Evolutionary conservation across 139 green algal genomes (phyloP), one percentile per base, ranked within the genome.

Genomic region (Tetraselmis striata): DNA sequence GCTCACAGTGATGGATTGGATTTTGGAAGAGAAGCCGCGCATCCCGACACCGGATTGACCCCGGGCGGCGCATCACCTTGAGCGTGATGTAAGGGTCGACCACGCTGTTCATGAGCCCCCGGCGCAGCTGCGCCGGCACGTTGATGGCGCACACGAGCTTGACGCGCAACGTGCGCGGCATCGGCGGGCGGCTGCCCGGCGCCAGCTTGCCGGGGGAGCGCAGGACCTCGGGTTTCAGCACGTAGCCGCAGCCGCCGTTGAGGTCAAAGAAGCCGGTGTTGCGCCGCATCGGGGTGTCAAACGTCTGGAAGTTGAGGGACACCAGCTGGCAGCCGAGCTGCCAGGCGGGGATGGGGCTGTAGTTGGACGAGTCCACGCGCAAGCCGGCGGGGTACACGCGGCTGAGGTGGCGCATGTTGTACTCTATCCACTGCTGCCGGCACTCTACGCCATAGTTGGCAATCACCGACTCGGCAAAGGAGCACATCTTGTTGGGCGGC

Each of bases 271-370:
- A 77, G 29, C 76, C 83, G 28, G 28, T 26, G 32, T 86, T 86
- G 2, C 30, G 25, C 2, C 45, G 79, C n/a, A 82, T 79, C 0
- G 77, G 30, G 2, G n/a, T 32, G 74, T 83, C 83, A 22, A 30
- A n/a, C 28, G 31, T 45, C 77, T 86, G 83, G 32, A 83, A 78
- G 83, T 86, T 86, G 32, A 86, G 32, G 0, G 83, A 79, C 28
- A 83, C 83, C 32, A 86, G 59, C 24, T 82, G 80, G 23, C 78
- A 81, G 5, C 83, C 83, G 0, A 86, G 29, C 27, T 18, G 28
- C 83, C 83, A 86, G n/a, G 79, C 75, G 1, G 1, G 28, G 23
- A 29, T 30, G 24, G 83, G 83, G 18, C 83, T 76, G 75, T 78
- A 83, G 67, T 86, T 86, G 27, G 81, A 59, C 1, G 31, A 80